A percentile compares a stretch with the other conserved stretches of the same genome.
phyloP scores from a whole-genome alignment of 345 rosid species.

The Eucalyptus erythrocorys region DNA sequence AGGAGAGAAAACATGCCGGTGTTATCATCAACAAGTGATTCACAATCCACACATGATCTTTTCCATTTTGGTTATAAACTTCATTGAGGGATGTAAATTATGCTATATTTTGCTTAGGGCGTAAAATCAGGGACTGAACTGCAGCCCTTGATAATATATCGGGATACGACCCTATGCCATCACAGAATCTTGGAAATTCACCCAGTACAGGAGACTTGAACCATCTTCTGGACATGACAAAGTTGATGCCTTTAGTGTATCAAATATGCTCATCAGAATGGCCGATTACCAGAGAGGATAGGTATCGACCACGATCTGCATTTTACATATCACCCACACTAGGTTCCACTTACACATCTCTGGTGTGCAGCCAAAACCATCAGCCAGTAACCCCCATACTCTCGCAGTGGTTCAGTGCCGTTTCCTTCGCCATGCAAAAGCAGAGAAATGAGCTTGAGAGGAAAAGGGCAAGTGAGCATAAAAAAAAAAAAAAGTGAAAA shows the following conservation, averaged over 20 bases:
- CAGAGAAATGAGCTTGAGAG: neutral
- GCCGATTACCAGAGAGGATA: slow-evolving; percentile 18
- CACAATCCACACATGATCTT: neutral
- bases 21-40: neutral
- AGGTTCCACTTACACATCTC: slow-evolving; percentile 9
- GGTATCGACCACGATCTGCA: neutral
- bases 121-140: neutral
- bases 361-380: slow-evolving; percentile 11
- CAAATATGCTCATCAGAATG: neutral
- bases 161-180: neutral
- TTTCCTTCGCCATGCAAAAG: slow-evolving; percentile 3
- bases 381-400: neutral
- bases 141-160: neutral
- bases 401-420: slow-evolving; percentile 2
- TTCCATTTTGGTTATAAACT: neutral
- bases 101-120: neutral
- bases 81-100: neutral
- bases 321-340: slow-evolving; percentile 2
- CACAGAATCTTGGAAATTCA: neutral
- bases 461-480: neutral
- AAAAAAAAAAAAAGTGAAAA: too few relatives aligned
- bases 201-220: neutral
- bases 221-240: neutral
- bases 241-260: neutral
- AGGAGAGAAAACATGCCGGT: neutral